Conservation (phyloP, 352 stramenopile genomes). For the Pythium graminicola region DNA sequence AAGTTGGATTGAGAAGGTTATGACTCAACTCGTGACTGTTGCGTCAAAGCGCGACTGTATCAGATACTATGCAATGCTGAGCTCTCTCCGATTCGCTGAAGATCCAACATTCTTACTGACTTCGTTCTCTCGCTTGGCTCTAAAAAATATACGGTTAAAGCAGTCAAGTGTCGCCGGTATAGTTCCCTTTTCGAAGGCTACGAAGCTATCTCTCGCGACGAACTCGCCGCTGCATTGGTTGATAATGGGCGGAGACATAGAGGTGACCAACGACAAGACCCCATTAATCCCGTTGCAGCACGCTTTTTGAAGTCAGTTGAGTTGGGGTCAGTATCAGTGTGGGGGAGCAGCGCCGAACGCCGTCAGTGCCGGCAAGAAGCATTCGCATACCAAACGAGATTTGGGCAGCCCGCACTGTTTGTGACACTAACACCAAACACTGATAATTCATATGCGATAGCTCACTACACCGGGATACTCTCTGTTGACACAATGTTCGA, state of each 20-base stretch:
- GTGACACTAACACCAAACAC: constrained; percentile 17
- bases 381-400: constrained; percentile 21
- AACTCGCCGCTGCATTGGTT: neutral
- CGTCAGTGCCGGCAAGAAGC: constrained; percentile 19
- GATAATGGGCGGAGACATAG: constrained; percentile 14
- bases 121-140: constrained; percentile 6
- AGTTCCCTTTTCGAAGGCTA: constrained; percentile 11
- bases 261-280: neutral
- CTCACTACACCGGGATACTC: constrained; percentile 11
- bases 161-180: constrained; percentile 14
- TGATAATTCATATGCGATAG: constrained; percentile 14
- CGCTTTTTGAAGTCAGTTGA: constrained; percentile 17
- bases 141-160: constrained; percentile 17
- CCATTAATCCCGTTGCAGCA: neutral
- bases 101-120: constrained; percentile 12
- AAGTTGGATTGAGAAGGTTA: constrained; percentile 7
- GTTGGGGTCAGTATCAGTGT: constrained; percentile 13
- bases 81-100: constrained; percentile 15
- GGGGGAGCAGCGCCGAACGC: constrained; percentile 15
- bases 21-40: constrained; percentile 21
- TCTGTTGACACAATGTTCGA: constrained; percentile 13
- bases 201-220: constrained; percentile 1
- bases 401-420: constrained; percentile 15
- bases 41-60: constrained; percentile 18
- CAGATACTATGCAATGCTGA: constrained; percentile 9